A percentile compares a stretch with the other conserved stretches of the same genome.
These are phyloP conservation scores for Vitis hybrid DNA, from an alignment of 177 flowering plant species.

Conservation along the genomic window DNA sequence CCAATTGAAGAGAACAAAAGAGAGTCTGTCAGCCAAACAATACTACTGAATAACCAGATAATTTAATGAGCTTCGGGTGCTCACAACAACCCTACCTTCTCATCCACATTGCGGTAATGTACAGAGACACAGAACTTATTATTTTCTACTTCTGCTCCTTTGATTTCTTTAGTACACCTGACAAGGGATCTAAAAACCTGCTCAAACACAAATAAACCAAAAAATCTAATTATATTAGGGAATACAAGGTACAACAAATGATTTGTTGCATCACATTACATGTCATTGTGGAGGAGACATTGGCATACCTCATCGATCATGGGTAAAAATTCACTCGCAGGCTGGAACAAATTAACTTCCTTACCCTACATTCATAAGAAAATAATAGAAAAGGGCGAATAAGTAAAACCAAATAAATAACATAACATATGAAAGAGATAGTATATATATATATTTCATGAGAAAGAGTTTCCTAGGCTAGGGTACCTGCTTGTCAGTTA, in stretches of 20 bases:
- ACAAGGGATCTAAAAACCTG: slow-evolving; percentile 69
- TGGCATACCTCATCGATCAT: slow-evolving; percentile 80
- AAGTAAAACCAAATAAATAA: not conserved
- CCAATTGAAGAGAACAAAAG: slow-evolving; percentile 1
- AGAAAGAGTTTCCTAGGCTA: not conserved
- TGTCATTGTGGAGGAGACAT: not conserved
- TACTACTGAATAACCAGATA: not conserved
- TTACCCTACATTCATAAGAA: slow-evolving; percentile 44
- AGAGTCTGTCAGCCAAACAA: not conserved
- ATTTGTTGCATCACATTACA: not conserved
- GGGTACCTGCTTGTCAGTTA: slow-evolving; percentile 44
- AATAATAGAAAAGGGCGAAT: not conserved
- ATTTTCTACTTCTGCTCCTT: slow-evolving; percentile 83
- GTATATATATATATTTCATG: too few relatives aligned
- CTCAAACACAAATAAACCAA: not conserved
- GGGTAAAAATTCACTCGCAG: slow-evolving; percentile 88
- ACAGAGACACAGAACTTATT: slow-evolving; percentile 96
- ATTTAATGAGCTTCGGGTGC: not conserved
- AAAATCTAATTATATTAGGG: not conserved
- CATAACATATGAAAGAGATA: too few relatives aligned
- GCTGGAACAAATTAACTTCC: slow-evolving; percentile 78
- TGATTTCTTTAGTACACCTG: slow-evolving; percentile 59
- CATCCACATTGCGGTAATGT: slow-evolving; percentile 92
- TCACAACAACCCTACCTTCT: slow-evolving; percentile 46
- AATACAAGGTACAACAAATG: not conserved